phyloP scores from a whole-genome alignment of 352 stramenopile species.

The Stramenopiles sp. region DNA sequence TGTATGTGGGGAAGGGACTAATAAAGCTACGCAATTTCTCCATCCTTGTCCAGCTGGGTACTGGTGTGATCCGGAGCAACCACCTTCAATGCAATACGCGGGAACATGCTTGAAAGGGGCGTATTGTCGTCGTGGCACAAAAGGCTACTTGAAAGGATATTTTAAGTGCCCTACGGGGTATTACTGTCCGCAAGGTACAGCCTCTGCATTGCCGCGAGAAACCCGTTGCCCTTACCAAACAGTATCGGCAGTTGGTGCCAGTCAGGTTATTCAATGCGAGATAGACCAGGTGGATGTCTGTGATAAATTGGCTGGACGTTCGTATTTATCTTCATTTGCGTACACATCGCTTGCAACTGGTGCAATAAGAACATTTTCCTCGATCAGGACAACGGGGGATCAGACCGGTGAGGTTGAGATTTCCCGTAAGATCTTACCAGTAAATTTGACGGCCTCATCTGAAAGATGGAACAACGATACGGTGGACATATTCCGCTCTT shows the following conservation, averaged over 20 bases:
- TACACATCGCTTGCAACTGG: not conserved
- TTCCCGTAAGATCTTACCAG: conserved; percentile 59
- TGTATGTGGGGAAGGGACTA: conserved; percentile 74
- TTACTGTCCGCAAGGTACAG: conserved; percentile 71
- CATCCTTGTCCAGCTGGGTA: conserved; percentile 72
- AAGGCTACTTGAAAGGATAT: conserved; percentile 39
- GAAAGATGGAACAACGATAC: conserved; percentile 78
- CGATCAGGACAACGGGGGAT: conserved; percentile 21
- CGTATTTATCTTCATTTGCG: not conserved
- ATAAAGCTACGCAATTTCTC: conserved; percentile 61
- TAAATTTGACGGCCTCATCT: conserved; percentile 61
- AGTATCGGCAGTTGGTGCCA: conserved; percentile 46
- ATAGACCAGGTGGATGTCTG: conserved; percentile 69
- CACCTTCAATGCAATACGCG: conserved; percentile 52
- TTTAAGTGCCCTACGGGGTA: conserved; percentile 74
- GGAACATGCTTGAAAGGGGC: conserved; percentile 55
- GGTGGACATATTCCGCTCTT: conserved; percentile 68
- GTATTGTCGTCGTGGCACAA: conserved; percentile 65
- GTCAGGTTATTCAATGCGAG: conserved; percentile 56
- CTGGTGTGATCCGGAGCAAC: conserved; percentile 59
- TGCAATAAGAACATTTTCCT: not conserved
- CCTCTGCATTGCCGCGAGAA: conserved; percentile 47
- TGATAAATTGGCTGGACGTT: conserved; percentile 43
- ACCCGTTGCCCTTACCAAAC: conserved; percentile 70
- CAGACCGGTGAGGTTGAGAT: conserved; percentile 61